phyloP scores from a whole-genome alignment of 495 filamentous ascomycete genomes.

The Peziza echinospora region DNA sequence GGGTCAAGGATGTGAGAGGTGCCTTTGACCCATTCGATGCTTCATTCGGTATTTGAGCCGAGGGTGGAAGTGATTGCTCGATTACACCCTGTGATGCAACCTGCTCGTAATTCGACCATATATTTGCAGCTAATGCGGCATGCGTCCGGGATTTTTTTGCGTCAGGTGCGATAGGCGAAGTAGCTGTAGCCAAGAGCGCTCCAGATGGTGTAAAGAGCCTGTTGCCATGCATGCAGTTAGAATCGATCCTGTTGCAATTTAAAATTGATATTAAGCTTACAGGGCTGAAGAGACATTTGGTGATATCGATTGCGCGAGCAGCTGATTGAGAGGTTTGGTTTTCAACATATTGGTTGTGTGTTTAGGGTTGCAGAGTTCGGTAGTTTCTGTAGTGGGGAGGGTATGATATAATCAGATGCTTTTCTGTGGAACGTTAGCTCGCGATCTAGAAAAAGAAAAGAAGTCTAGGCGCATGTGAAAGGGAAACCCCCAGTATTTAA shows the following conservation, averaged over 20 bases:
- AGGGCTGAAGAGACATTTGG: conserved; percentile 16
- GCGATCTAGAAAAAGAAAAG: too few species aligned
- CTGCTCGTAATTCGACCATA: conserved; percentile 17
- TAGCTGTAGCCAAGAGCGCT: conserved; percentile 18
- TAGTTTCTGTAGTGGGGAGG: too few species aligned
- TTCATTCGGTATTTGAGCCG: background rate
- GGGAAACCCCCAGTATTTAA: too few species aligned
- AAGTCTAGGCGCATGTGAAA: too few species aligned
- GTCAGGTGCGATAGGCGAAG: conserved; percentile 16
- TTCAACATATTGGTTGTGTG: conserved; percentile 13
- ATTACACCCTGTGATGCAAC: conserved; percentile 12
- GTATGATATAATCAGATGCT: too few species aligned
- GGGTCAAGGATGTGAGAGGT: conserved; percentile 17
- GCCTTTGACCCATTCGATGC: background rate
- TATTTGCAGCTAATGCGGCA: conserved; percentile 18
- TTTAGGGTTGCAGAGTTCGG: background rate
- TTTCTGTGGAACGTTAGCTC: too few species aligned
- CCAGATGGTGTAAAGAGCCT: conserved; percentile 19
- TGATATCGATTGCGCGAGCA: conserved; percentile 17
- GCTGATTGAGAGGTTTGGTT: conserved; percentile 18
- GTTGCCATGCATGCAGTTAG: background rate
- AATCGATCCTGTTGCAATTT: background rate
- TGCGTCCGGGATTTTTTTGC: conserved; percentile 19
- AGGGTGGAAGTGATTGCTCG: conserved; percentile 11
- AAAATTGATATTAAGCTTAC: conserved; percentile 3